Conservation (phyloP, 2,329 filamentous ascomycete species). For the Elsinoe batatas region DNA sequence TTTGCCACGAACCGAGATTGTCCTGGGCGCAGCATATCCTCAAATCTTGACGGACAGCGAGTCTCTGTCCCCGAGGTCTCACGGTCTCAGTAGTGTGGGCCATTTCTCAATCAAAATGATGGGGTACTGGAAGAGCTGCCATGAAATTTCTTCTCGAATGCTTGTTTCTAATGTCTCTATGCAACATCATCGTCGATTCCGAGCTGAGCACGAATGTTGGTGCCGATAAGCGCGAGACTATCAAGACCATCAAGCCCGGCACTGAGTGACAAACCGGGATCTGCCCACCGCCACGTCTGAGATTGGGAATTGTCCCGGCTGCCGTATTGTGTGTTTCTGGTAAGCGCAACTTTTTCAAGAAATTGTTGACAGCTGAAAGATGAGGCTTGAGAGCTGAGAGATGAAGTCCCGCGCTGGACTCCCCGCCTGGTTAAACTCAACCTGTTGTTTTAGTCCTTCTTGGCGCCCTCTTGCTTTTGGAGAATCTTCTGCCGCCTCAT, state of each 20-base stretch:
- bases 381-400: background rate
- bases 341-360: background rate
- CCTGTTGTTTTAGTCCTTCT: background rate
- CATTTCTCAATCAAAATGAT: background rate
- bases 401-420: no score
- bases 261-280: constrained; percentile 7
- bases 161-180: background rate
- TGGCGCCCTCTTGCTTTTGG: background rate
- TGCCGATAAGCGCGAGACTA: constrained; percentile 7
- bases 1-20: constrained; percentile 8
- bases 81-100: background rate
- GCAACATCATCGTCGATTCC: background rate
- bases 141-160: constrained; percentile 8
- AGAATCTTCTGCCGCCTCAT: background rate
- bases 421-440: background rate
- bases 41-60: background rate
- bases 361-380: constrained; percentile 6
- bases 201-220: constrained; percentile 1
- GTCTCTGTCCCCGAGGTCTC: background rate
- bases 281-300: constrained; percentile 1
- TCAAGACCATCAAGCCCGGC: background rate
- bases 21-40: constrained; percentile 5
- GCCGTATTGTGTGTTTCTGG: background rate
- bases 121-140: background rate
- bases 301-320: constrained; percentile 1